These are phyloP conservation scores for Petunia secreta DNA, from an alignment of 257 asterid genomes.

Conservation along the genomic window DNA sequence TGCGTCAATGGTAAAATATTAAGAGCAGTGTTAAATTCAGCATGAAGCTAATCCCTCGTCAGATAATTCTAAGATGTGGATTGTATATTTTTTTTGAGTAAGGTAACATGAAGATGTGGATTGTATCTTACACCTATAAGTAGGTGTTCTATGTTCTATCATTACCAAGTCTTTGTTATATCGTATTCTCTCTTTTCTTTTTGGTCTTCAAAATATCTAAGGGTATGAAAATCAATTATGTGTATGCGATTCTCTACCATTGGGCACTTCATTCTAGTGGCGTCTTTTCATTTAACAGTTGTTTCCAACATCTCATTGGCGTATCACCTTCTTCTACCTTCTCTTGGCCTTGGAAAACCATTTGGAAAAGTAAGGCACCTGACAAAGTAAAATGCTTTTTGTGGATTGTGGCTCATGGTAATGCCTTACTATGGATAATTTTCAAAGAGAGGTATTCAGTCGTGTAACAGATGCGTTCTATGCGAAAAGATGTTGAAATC, in stretches of 20 bases:
- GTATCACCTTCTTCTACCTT: no score
- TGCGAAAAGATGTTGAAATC: no score
- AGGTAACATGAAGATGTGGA: not conserved
- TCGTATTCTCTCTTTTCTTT: not conserved
- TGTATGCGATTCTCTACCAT: not conserved
- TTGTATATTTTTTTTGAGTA: not conserved
- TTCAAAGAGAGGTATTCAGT: no score
- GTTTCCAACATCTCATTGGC: no score
- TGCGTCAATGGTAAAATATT: not conserved
- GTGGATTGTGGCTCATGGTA: no score
- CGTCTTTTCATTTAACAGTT: no score
- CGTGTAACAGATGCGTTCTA: no score
- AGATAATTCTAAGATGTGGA: not conserved
- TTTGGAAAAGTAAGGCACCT: no score
- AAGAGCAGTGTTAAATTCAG: not conserved
- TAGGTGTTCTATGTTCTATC: not conserved
- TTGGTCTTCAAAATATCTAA: not conserved
- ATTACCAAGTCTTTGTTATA: not conserved
- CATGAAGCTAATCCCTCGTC: not conserved
- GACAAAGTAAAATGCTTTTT: no score
- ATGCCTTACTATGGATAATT: no score
- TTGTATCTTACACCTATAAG: not conserved
- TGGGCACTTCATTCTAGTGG: no score
- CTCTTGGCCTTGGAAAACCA: no score
- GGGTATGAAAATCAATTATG: not conserved